These are phyloP conservation scores for Pelagophyceae sp. DNA, from an alignment of 352 stramenopile genomes.

Conservation along the genomic window DNA sequence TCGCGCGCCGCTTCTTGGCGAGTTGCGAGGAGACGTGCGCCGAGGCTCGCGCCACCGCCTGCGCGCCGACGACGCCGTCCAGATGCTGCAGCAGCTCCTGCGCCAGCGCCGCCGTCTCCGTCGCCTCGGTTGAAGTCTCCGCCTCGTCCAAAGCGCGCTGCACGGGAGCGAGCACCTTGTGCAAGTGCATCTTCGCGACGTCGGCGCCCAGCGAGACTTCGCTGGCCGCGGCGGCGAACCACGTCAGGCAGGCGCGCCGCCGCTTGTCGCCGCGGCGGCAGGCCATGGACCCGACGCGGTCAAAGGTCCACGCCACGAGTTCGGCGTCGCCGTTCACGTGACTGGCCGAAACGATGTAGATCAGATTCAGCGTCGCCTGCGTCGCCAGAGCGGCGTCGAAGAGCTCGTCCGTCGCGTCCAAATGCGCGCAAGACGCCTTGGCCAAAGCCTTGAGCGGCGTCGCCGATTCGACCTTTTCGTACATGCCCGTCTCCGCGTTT, in stretches of 20 bases:
- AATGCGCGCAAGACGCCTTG: not conserved
- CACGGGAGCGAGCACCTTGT: not conserved
- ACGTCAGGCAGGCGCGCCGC: not conserved
- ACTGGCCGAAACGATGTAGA: not conserved
- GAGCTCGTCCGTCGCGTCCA: slow-evolving; percentile 1
- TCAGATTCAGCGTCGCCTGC: not conserved
- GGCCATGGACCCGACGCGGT: not conserved
- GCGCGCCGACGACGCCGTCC: not conserved
- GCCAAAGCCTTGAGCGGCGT: not conserved
- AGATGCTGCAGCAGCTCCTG: not conserved
- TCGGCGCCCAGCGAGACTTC: not conserved
- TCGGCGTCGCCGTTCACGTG: not conserved
- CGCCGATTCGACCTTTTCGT: not conserved
- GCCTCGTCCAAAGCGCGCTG: not conserved
- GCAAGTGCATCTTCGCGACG: not conserved
- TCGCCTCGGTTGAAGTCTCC: not conserved
- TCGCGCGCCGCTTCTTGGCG: not conserved
- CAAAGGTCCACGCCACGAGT: not conserved
- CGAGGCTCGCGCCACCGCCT: not conserved
- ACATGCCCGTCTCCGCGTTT: not conserved
- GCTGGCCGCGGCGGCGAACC: not conserved
- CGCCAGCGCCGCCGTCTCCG: not conserved
- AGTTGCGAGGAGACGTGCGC: not conserved
- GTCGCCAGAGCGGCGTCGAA: not conserved
- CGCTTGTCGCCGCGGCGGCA: slow-evolving; percentile 7